Evolutionary conservation across 2,329 filamentous ascomycete species (phyloP).

Genomic region (Fusarium duplospermum): DNA sequence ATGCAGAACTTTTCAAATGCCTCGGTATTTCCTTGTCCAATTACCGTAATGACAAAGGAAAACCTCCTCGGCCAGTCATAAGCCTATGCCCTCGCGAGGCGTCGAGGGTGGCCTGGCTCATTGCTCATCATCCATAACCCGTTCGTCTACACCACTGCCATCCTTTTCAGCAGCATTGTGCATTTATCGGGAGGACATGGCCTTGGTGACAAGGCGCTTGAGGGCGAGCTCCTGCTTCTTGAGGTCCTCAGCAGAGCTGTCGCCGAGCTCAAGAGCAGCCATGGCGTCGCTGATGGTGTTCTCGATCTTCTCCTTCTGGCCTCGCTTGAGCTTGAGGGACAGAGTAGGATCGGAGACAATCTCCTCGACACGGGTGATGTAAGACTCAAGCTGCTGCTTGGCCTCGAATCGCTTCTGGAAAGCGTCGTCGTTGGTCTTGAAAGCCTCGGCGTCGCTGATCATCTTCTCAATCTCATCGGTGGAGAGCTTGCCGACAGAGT

Average conservation of each 20-base stretch:
- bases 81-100: conserved; percentile 31
- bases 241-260: conserved; percentile 89
- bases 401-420: conserved; percentile 99
- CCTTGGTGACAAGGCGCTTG: conserved; percentile 98
- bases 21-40: conserved; percentile 48
- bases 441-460: conserved; percentile 97
- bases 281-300: conserved; percentile 96
- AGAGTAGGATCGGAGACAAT: conserved; percentile 96
- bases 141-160: conserved; percentile 34
- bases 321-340: conserved; percentile 97
- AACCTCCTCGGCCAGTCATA: conserved; percentile 31
- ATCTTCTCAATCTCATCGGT: conserved; percentile 96
- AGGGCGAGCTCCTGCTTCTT: conserved; percentile 99
- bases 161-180: conserved; percentile 22
- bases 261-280: conserved; percentile 95
- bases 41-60: conserved; percentile 48
- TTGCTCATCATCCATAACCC: conserved; percentile 21
- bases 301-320: conserved; percentile 99
- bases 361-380: conserved; percentile 98
- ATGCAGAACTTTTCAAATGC: conserved; percentile 52
- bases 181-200: conserved; percentile 88
- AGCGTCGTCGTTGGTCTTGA: conserved; percentile 97
- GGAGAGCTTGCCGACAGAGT: conserved; percentile 98
- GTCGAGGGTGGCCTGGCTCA: conserved; percentile 32
- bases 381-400: conserved; percentile 98